Evolutionary conservation across 2,329 filamentous ascomycete species (phyloP), one percentile per base, ranked within the genome.

Genomic region (Sphaerulina musiva): DNA sequence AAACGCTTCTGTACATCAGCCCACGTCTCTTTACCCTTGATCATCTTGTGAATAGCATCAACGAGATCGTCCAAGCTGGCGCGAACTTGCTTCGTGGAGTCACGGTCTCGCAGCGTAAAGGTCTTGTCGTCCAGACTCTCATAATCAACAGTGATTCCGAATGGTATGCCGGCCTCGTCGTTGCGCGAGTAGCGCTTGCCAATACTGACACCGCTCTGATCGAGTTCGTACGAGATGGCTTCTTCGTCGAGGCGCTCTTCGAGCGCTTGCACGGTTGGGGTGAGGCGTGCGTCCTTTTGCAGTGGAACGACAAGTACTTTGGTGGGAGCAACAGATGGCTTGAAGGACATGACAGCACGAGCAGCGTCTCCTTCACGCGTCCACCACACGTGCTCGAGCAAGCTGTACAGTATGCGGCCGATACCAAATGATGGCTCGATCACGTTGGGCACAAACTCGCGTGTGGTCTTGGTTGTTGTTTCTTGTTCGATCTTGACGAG

Each of bases 361-460:
- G 89, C 85, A 71, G 93, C 90, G 62, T 92, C 87, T 59, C 81
- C 84, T 62, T 84, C 85, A 60, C 93, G 87, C 51, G 85, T 89
- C 92, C 93, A 98, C 81, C 91, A 98, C 70, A 82, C 84, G 74
- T 98, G 93, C 76, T 98, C 93, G 69, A 95, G 87, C 66, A 98
- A 76, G 57, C 87, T 85, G 77, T 95, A 97, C 55, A 97, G 77
- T 59, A 97, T 96, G 65, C 92, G 84, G 56, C 92, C 93, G 67
- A 97, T 95, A 78, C 92, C 92, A 66, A 97, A 98, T 0, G 92
- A 97, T 1, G 92, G 93, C 76, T 98, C 93, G 64, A 97, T 72
- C 49, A 72, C 69, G 69, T 96, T 96, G 56, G 92, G 92, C 0
- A 86, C 95, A 76, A 89, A 98, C 71, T 96, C 91, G 65, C 93